Evolutionary conservation across 176 grass and related monocot species (phyloP), one percentile per base, ranked within the genome.

Genomic region (Zoysia pacifica): DNA sequence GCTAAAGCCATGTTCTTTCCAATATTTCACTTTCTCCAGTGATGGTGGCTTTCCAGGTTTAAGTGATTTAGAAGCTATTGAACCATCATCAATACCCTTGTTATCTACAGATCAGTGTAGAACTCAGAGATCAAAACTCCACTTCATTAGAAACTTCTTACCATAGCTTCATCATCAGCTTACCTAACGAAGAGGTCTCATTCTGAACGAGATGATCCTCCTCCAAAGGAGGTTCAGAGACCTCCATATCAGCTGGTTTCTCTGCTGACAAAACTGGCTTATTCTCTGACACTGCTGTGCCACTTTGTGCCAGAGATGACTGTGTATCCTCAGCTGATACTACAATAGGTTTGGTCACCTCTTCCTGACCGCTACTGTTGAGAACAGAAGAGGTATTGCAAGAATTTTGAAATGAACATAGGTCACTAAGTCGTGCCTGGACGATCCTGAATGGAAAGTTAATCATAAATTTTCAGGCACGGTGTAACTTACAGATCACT

Each of bases 1-100:
- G 69, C 83, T 94, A 89, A 95, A 98, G 62, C 96, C 96, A 83
- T 93, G 90, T 54, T 90, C 86, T 40, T 89, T 89, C 96, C 96
- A 98, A 73, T 59, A 91, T 89, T 91, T 80, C 47, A 95, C 74
- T 60, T 69, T 85, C 82, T 98, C 96, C 70, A 75, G 65, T 46
- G 90, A 75, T 14, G 86, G 83, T 69, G 62, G 51, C 74, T 87
- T 89, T 58, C 88, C 92, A 42, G 88, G 51, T 83, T 70, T 90
- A 55, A 79, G 50, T 69, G 81, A 69, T 81, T 89, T 89, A 63
- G 80, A 79, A 82, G 59, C 51, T 12, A 54, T 50, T 81, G 82
- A 83, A 82, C 35, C 10, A 61, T 50, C 70, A 83, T 92, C 74
- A 49, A 51, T 50, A 7, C 65, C 58, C 77, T 62, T 87, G 70